Conservation (phyloP, 2,329 filamentous ascomycete species). For the Fusarium goolgardi region DNA sequence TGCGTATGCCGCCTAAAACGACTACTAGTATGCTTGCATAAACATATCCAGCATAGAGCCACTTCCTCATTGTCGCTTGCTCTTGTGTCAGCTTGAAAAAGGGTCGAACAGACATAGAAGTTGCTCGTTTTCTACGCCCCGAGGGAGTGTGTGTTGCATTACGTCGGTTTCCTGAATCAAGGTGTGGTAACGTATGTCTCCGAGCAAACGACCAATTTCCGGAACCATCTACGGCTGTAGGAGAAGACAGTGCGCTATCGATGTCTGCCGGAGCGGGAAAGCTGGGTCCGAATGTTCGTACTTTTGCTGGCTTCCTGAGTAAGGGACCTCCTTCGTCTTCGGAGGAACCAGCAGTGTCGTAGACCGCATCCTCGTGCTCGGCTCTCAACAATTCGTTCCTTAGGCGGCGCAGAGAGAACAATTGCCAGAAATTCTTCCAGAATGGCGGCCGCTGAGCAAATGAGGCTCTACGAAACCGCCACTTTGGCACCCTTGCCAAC, state of each 20-base stretch:
- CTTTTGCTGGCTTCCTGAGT: slow-evolving; percentile 42
- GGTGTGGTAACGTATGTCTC: slow-evolving; percentile 66
- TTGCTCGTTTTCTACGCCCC: slow-evolving; percentile 73
- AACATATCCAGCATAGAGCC: slow-evolving; percentile 83
- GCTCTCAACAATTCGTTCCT: slow-evolving; percentile 54
- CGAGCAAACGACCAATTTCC: slow-evolving; percentile 46
- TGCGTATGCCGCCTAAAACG: slow-evolving; percentile 77
- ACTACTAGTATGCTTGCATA: slow-evolving; percentile 75
- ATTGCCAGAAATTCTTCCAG: slow-evolving; percentile 56
- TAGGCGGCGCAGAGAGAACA: slow-evolving; percentile 60
- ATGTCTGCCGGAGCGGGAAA: slow-evolving; percentile 16
- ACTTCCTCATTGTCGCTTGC: slow-evolving; percentile 82
- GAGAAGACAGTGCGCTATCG: slow-evolving; percentile 36
- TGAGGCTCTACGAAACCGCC: slow-evolving; percentile 78
- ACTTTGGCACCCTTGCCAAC: slow-evolving; percentile 88
- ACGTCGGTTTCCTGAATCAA: slow-evolving; percentile 51
- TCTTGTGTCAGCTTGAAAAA: slow-evolving; percentile 83
- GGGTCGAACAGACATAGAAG: slow-evolving; percentile 73
- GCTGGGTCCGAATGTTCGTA: slow-evolving; percentile 49
- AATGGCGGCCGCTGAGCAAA: slow-evolving; percentile 51
- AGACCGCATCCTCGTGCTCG: slow-evolving; percentile 48
- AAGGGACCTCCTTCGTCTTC: slow-evolving; percentile 48
- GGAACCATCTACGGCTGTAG: slow-evolving; percentile 35
- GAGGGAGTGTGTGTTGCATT: slow-evolving; percentile 67
- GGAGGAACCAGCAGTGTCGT: slow-evolving; percentile 50